phyloP scores from a whole-genome alignment of 2,329 filamentous ascomycete species.

The Shiraia sp. region DNA sequence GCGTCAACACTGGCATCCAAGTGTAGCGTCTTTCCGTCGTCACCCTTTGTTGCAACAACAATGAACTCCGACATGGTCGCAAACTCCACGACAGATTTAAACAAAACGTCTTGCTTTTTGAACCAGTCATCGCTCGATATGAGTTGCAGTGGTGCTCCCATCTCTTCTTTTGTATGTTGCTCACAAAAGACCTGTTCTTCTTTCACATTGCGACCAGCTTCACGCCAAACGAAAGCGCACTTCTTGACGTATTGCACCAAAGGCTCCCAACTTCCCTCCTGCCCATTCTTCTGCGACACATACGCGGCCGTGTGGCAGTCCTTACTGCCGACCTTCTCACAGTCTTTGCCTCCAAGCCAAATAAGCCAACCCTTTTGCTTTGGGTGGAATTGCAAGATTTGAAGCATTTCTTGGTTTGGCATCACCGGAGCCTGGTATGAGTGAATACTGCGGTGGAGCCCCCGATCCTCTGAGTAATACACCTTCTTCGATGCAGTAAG shows the following conservation, averaged over 20 bases:
- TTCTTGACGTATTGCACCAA: slow-evolving; percentile 74
- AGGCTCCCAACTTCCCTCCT: slow-evolving; percentile 67
- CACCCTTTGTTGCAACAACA: slow-evolving; percentile 73
- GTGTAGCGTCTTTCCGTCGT: slow-evolving; percentile 69
- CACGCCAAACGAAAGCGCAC: slow-evolving; percentile 82
- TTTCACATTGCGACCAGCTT: slow-evolving; percentile 58
- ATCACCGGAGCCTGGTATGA: slow-evolving; percentile 71
- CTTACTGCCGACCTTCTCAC: slow-evolving; percentile 56
- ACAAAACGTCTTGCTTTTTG: slow-evolving; percentile 64
- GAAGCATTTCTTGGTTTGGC: slow-evolving; percentile 54
- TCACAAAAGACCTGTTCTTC: slow-evolving; percentile 68
- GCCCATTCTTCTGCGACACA: slow-evolving; percentile 76
- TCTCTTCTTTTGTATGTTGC: slow-evolving; percentile 65
- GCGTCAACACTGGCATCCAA: slow-evolving; percentile 87
- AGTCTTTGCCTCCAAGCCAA: slow-evolving; percentile 77
- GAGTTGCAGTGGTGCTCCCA: slow-evolving; percentile 67
- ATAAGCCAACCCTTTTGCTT: slow-evolving; percentile 82
- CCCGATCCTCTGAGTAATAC: slow-evolving; percentile 81
- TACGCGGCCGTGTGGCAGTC: slow-evolving; percentile 76
- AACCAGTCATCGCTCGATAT: slow-evolving; percentile 82
- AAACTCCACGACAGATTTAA: slow-evolving; percentile 78
- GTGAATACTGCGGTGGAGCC: slow-evolving; percentile 64
- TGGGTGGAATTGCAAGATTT: slow-evolving; percentile 79
- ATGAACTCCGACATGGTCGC: slow-evolving; percentile 98
- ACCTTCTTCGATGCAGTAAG: slow-evolving; percentile 70